Base-by-base conservation (phyloP, 495 filamentous ascomycete species). In the Trichoderma asperelloides region DNA sequence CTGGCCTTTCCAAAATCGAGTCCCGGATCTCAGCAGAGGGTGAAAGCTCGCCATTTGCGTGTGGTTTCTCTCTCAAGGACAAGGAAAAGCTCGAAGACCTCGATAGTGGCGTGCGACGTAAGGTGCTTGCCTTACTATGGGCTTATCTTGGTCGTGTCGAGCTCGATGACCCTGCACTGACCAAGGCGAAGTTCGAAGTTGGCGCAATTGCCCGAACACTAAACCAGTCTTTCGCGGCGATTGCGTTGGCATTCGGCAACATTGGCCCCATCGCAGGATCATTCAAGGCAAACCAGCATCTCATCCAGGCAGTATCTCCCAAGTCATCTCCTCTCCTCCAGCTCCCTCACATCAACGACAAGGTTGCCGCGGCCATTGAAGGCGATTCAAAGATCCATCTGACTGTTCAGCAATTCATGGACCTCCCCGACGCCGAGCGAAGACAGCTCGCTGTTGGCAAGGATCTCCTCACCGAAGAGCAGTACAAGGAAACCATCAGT, bases 111-210 rank as follows among this genome's bases (percentile, higher is more conserved):
- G 82, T 86, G 51, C 85, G 90, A 60, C 83, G 95, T 70, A 97
- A 96, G 81, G 88, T 89, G n/a, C 80, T 97, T 33, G 91, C 88
- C 41, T 82, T 98, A 65, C 79, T 98, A 18, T 98, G 95, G 95
- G 94, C 93, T 57, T 98, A 98, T 74, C 85, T 98, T 39, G 91
- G 91, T 57, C 88, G 95, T 47, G 79, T 97, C 39, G 91, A 95
- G 67, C 77, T 86, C 8, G 86, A 89, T 65, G 92, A 94, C 72
- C 70, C 82, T 33, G 79, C 79, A 28, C 81, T 96, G 49, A 85
- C 95, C 67, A 86, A 86, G 77, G 91, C 89, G 81, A 88, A 85
- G 82, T 81, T 81, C 72, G 89, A 95, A 76, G 87, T 91, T 68
- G 92, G 91, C 49, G 90, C 96, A 49, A 89, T 96, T 65, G 94